Conservation (phyloP, 2,329 filamentous ascomycete species). For the Hypoxylon sp. region DNA sequence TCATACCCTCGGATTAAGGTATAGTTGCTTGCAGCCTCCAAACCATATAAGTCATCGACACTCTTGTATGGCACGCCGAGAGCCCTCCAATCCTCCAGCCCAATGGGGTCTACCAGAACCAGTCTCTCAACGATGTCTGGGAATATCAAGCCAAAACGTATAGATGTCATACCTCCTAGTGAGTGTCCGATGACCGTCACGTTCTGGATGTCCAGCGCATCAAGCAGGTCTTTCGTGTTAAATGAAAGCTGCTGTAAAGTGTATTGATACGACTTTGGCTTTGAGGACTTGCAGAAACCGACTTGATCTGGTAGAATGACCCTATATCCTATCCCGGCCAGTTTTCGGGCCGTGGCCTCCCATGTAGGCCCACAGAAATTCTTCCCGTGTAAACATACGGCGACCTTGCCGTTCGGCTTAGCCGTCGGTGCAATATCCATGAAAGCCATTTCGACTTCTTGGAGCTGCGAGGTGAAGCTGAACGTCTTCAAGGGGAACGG, state of each 20-base stretch:
- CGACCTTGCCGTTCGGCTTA: slow-evolving; percentile 58
- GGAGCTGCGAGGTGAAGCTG: slow-evolving; percentile 63
- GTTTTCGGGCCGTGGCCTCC: slow-evolving; percentile 61
- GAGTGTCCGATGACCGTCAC: slow-evolving; percentile 68
- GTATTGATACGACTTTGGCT: slow-evolving; percentile 66
- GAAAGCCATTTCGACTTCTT: slow-evolving; percentile 68
- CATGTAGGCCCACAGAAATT: slow-evolving; percentile 71
- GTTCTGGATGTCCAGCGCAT: slow-evolving; percentile 60
- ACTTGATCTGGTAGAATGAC: slow-evolving; percentile 69
- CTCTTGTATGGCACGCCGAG: slow-evolving; percentile 64
- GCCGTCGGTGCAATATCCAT: slow-evolving; percentile 64
- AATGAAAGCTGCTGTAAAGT: slow-evolving; percentile 65
- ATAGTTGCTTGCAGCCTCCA: slow-evolving; percentile 61
- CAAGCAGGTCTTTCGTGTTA: slow-evolving; percentile 66
- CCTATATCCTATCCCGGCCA: slow-evolving; percentile 63
- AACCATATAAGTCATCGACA: slow-evolving; percentile 58
- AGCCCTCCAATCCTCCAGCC: slow-evolving; percentile 68
- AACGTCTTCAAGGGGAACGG: slow-evolving; percentile 66
- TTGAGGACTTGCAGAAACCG: slow-evolving; percentile 71
- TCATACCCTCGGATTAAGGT: slow-evolving; percentile 63
- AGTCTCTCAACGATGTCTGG: slow-evolving; percentile 60
- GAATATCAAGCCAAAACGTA: slow-evolving; percentile 67
- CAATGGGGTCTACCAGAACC: slow-evolving; percentile 67
- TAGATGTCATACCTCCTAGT: slow-evolving; percentile 68
- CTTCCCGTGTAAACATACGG: slow-evolving; percentile 68